Base-by-base conservation (phyloP, 2,329 filamentous ascomycete genomes). In the Proliferodiscus dingleyae region DNA sequence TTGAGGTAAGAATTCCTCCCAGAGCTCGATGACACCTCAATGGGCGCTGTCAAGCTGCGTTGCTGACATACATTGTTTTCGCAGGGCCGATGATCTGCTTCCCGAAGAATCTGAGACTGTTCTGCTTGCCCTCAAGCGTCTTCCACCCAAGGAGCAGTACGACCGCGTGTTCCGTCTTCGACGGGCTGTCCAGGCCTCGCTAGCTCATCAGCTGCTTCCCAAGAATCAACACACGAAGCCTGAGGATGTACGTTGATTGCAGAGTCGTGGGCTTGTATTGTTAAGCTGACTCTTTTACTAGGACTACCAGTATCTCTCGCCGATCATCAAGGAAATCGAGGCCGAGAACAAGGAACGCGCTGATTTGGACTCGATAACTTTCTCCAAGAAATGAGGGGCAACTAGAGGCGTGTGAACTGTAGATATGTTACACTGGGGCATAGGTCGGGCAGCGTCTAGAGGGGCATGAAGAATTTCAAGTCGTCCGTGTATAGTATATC, bases 161-260 rank as follows among this genome's bases (percentile, higher is more conserved):
- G 93, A 98, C 75, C 91, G 93, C 68, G 82, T 97, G 68, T 98
- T 89, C 84, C 90, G 93, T 66, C 81, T 98, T 71, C 88, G 93
- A 74, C 84, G 93, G 72, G 91, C 93, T 63, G 83, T 94, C 72
- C 93, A 98, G 78, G 74, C 72, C 68, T 79, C 74, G 61, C 68
- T 80, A 64, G 68, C 74, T 62, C 80, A 83, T 68, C 80, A 81
- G 71, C 70, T 83, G 52, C 73, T 84, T 45, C 77, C 80, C 66
- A 77, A 76, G 71, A 64, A 72, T 46, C 60, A 87, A 67, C 81
- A 83, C 67, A 87, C 80, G 53, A 86, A 81, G 70, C 71, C 78
- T 28, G 73, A 81, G 51, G 77, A 86, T 56, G 83, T 87, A 71
- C 62, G 67, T n/a, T n/a, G n/a, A n/a, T n/a, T n/a, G n/a, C 5